Percentiles rank a stretch among this genome's conserved stretches.
phyloP scores from a whole-genome alignment of 768 basidiomycete genomes.

The Pulveroboletus sp. region DNA sequence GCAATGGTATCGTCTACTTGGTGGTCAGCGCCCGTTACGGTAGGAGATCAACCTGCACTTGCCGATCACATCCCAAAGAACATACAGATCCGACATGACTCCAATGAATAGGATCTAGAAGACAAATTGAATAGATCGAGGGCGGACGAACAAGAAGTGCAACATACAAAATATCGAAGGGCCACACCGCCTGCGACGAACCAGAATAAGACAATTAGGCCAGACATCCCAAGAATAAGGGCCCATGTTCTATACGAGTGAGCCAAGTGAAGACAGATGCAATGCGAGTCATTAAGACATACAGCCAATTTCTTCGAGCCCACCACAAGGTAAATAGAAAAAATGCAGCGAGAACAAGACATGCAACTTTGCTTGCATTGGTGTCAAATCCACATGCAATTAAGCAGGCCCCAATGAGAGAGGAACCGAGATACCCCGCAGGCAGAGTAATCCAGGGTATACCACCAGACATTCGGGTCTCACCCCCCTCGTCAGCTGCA shows the following conservation, averaged over 20 bases:
- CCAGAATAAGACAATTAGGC: constrained; percentile 78
- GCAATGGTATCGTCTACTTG: constrained; percentile 73
- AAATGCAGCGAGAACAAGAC: constrained; percentile 74
- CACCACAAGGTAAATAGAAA: constrained; percentile 89
- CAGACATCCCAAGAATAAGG: constrained; percentile 74
- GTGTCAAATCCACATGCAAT: constrained; percentile 89
- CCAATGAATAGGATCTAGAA: constrained; percentile 74
- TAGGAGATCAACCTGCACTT: constrained; percentile 13
- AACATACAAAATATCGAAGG: constrained; percentile 66
- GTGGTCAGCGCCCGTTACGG: background rate
- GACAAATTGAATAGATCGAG: background rate
- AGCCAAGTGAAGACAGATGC: background rate
- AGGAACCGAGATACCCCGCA: constrained; percentile 82
- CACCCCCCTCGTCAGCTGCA: constrained; percentile 82
- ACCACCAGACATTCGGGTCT: constrained; percentile 84
- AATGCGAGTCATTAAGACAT: constrained; percentile 22
- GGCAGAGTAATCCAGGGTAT: constrained; percentile 77
- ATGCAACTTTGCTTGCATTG: constrained; percentile 82
- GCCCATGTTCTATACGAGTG: constrained; percentile 58
- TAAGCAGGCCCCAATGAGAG: constrained; percentile 79
- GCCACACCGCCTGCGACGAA: constrained; percentile 72
- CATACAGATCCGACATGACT: constrained; percentile 84
- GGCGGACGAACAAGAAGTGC: background rate
- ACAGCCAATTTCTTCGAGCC: constrained; percentile 75
- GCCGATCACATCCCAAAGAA: constrained; percentile 86